Conservation (phyloP, 2,329 filamentous ascomycete genomes). For the Aspergillus sojae region DNA sequence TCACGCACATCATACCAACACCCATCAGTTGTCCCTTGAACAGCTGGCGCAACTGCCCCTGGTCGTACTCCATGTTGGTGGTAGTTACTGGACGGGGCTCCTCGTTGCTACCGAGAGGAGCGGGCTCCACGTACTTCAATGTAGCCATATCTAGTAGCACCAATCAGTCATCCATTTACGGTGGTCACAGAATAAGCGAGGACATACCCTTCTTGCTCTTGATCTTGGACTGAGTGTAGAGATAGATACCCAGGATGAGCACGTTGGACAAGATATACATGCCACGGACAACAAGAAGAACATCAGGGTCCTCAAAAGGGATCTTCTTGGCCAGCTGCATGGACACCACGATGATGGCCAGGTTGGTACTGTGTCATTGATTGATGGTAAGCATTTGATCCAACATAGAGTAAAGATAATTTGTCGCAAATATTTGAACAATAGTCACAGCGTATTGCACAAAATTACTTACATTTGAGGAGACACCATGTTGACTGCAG, state of each 20-base stretch:
- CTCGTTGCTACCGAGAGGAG: conserved; percentile 88
- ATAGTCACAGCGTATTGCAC: background rate
- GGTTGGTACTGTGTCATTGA: conserved; percentile 69
- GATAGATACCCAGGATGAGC: conserved; percentile 80
- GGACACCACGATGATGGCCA: conserved; percentile 93
- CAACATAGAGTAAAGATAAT: background rate
- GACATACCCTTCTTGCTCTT: conserved; percentile 93
- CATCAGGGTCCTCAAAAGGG: conserved; percentile 84
- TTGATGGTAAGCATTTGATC: background rate
- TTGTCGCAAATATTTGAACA: background rate
- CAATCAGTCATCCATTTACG: background rate
- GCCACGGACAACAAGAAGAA: conserved; percentile 65
- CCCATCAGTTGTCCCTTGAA: conserved; percentile 95
- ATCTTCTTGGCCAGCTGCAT: conserved; percentile 98
- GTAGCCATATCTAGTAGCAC: conserved; percentile 78
- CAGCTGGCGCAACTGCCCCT: conserved; percentile 76
- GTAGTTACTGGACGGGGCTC: conserved; percentile 96
- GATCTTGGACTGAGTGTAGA: conserved; percentile 82
- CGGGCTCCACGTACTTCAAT: conserved; percentile 96
- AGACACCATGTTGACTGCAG: conserved; percentile 61
- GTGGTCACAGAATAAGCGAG: background rate
- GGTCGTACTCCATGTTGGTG: conserved; percentile 93
- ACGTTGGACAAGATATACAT: conserved; percentile 73
- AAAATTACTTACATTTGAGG: conserved; percentile 64
- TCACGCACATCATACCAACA: conserved; percentile 95